Evolutionary conservation across 306 rosid species (phyloP), one percentile per base, ranked within the genome.

Genomic region (Gynostemma pentaphyllum): DNA sequence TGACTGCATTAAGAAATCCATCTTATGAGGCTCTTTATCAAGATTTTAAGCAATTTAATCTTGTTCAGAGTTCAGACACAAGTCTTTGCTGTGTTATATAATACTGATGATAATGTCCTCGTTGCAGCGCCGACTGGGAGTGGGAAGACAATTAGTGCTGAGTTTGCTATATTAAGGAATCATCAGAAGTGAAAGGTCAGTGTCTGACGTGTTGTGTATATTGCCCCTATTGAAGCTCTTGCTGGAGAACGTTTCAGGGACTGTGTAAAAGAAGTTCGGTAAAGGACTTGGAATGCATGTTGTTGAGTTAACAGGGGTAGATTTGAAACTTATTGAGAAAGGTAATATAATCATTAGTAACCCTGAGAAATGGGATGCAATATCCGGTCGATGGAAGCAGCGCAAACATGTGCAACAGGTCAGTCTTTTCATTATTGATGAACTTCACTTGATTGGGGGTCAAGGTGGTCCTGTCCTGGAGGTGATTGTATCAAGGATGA

Each of bases 51-150:
- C 98, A 91, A 75, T 91, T 91, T 27, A 88, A 91, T 80, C 95
- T 95, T 70, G 92, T 91, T 47, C 98, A n/a, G n/a, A n/a, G n/a
- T n/a, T n/a, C n/a, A 91, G 85, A 88, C 96, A 7, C 96, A 91
- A 75, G 98, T 91, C 44, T 91, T 91, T 74, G 86, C 95, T 2
- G 92, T 82, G 62, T 64, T 91, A 57, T 88, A 88, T 71, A 83
- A 88, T 67, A 82, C 92, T 4, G 98, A 91, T 68, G 96, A 88
- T 70, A 88, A 84, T 71, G 96, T 82, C 69, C 69, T 91, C 28
- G 95, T 88, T 64, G 95, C 98, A 48, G 96, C 96, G n/a, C 98
- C 96, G n/a, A 91, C 96, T 1, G 98, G 98, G 59, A 91, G 95
- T 69, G 98, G 98, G 65, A 91, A 91, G 80, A 88, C 96, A 50